Evolutionary conservation across 306 rosid genomes (phyloP).

Genomic region (Geum urbanum): DNA sequence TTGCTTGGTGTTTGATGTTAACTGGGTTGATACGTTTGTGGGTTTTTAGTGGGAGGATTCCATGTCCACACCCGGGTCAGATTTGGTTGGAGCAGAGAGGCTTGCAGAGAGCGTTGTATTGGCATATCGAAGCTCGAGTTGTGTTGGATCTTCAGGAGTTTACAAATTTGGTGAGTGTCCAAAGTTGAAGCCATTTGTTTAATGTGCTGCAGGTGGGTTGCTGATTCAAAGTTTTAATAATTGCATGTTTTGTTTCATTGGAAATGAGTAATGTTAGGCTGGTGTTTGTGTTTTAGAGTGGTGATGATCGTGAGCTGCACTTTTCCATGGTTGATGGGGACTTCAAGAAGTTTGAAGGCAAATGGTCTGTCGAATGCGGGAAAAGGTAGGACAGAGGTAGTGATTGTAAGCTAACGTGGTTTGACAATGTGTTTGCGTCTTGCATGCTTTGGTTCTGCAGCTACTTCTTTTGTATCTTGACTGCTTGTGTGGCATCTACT

Average conservation of each 20-base stretch:
- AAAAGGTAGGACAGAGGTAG: constrained; percentile 45
- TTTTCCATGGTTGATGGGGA: constrained; percentile 99
- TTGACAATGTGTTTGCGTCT: constrained; percentile 9
- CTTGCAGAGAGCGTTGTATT: constrained; percentile 82
- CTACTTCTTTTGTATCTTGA: neutral
- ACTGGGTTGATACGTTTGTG: neutral
- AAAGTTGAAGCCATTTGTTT: neutral
- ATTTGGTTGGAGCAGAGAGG: constrained; percentile 97
- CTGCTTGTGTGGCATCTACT: neutral
- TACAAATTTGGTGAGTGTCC: constrained; percentile 51
- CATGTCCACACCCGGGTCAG: constrained; percentile 85
- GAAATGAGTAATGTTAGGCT: neutral
- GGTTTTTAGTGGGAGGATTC: constrained; percentile 56
- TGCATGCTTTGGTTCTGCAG: neutral
- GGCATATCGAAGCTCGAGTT: constrained; percentile 98
- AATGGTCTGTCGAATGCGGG: constrained; percentile 84
- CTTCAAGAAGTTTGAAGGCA: constrained; percentile 90
- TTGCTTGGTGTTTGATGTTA: constrained; percentile 8
- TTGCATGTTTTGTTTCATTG: neutral
- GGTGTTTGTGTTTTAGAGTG: constrained; percentile 41
- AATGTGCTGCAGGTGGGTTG: neutral
- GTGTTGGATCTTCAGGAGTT: constrained; percentile 90
- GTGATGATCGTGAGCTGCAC: constrained; percentile 68
- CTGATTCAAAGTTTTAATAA: constrained; percentile 2
- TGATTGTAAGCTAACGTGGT: constrained; percentile 16